These are phyloP conservation scores for Irpex sp. DNA, from an alignment of 1,284 basidiomycete genomes.

Conservation along the genomic window DNA sequence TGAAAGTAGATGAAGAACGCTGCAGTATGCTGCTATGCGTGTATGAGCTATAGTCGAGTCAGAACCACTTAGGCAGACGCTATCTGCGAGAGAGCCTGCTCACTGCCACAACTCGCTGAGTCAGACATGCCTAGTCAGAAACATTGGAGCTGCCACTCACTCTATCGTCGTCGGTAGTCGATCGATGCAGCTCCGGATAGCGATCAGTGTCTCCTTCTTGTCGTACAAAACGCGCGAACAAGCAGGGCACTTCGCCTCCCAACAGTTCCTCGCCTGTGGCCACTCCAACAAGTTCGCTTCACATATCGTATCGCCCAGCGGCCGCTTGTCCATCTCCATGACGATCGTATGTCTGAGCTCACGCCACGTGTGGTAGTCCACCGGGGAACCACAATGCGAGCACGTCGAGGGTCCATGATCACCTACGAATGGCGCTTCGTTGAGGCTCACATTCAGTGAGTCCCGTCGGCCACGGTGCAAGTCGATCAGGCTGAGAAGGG, in stretches of 20 bases:
- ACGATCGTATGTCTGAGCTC: constrained; percentile 55
- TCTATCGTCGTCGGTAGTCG: constrained; percentile 40
- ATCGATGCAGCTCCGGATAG: constrained; percentile 51
- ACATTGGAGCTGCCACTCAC: constrained; percentile 16
- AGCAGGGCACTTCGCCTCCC: constrained; percentile 50
- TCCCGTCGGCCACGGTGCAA: constrained; percentile 51
- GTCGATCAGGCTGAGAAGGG: constrained; percentile 48
- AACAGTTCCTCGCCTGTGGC: constrained; percentile 55
- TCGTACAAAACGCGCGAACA: constrained; percentile 56
- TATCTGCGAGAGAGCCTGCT: background rate
- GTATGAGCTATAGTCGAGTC: no score
- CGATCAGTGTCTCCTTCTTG: constrained; percentile 47
- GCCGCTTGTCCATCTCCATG: constrained; percentile 53
- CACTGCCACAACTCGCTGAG: background rate
- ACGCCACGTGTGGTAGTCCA: constrained; percentile 61
- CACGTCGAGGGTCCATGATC: constrained; percentile 39
- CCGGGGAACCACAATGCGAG: constrained; percentile 40
- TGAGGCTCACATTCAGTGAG: constrained; percentile 41
- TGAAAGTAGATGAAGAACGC: background rate
- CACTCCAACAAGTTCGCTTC: constrained; percentile 47
- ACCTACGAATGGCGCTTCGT: constrained; percentile 56
- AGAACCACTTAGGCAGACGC: background rate
- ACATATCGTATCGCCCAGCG: constrained; percentile 53
- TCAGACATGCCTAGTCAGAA: no score
- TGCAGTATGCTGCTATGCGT: no score